Percentiles rank a stretch among this genome's conserved stretches.
phyloP scores from a whole-genome alignment of 257 asterid genomes.

The Ocimum tenuiflorum region DNA sequence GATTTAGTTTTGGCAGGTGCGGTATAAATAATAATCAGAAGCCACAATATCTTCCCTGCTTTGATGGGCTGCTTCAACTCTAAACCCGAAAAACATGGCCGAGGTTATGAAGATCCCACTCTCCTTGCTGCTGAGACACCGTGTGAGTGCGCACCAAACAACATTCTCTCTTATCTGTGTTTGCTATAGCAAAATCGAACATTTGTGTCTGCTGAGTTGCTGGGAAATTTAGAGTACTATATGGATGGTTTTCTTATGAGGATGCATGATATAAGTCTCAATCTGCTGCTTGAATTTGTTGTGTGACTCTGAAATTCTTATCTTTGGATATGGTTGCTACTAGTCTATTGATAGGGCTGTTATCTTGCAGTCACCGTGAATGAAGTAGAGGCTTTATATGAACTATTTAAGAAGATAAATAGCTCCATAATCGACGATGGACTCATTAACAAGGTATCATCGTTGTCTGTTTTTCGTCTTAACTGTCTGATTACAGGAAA shows the following conservation, averaged over 20 bases:
- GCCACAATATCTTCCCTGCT: slow-evolving; percentile 1
- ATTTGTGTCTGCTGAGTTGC: not conserved
- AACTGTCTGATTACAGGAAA: not conserved
- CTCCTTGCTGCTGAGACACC: slow-evolving; percentile 85
- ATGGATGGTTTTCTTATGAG: not conserved
- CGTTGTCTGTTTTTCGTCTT: not conserved
- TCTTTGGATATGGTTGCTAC: not conserved
- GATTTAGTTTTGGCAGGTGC: slow-evolving; percentile 21
- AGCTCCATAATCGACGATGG: slow-evolving; percentile 75
- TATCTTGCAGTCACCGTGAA: slow-evolving; percentile 63
- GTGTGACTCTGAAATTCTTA: too few species aligned
- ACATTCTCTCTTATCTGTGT: not conserved
- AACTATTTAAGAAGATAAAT: slow-evolving; percentile 72
- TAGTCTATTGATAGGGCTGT: too few species aligned
- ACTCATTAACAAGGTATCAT: slow-evolving; percentile 79
- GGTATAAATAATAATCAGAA: slow-evolving; percentile 2
- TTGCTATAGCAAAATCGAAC: not conserved
- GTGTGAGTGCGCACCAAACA: slow-evolving; percentile 49
- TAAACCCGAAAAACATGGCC: slow-evolving; percentile 33
- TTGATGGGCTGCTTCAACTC: slow-evolving; percentile 76
- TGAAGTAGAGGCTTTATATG: slow-evolving; percentile 84
- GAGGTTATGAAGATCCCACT: slow-evolving; percentile 78
- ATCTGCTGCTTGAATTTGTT: not conserved
- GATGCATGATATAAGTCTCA: not conserved
- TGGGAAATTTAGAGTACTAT: not conserved